Conservation (phyloP, 768 basidiomycete species). For the Tephrocybe rancida region DNA sequence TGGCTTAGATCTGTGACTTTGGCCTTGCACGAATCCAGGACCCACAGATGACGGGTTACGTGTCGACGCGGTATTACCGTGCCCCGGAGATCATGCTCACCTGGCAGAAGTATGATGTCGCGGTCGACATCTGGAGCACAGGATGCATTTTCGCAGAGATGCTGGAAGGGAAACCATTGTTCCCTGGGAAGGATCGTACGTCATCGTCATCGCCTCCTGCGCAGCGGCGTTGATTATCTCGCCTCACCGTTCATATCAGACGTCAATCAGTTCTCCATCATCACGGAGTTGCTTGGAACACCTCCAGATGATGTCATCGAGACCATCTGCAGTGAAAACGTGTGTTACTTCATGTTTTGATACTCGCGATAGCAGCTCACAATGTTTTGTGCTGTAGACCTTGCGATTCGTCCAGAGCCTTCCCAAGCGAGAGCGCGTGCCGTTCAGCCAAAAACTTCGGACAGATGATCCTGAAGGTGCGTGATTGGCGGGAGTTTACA, state of each 20-base stretch:
- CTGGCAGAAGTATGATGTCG: conserved; percentile 99
- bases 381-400: conserved; percentile 55
- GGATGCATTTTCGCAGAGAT: conserved; percentile 99
- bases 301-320: conserved; percentile 99
- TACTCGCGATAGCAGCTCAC: neutral
- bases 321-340: conserved; percentile 97
- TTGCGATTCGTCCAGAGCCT: conserved; percentile 98
- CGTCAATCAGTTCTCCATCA: conserved; percentile 99
- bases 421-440: conserved; percentile 94
- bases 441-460: conserved; percentile 91
- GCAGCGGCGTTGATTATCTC: neutral
- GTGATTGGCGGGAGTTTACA: conserved; percentile 24
- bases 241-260: conserved; percentile 48
- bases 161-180: conserved; percentile 97
- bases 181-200: conserved; percentile 99
- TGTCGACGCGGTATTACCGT: conserved; percentile 97
- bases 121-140: conserved; percentile 99
- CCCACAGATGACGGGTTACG: conserved; percentile 99
- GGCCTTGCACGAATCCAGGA: conserved; percentile 98
- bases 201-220: conserved; percentile 25
- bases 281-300: conserved; percentile 97
- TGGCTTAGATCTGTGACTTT: conserved; percentile 91
- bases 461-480: conserved; percentile 85
- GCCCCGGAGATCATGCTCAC: conserved; percentile 99
- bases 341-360: conserved; percentile 40